These are phyloP conservation scores for Starmerella stigmatis DNA, from an alignment of 805 yeast species.

Conservation along the genomic window DNA sequence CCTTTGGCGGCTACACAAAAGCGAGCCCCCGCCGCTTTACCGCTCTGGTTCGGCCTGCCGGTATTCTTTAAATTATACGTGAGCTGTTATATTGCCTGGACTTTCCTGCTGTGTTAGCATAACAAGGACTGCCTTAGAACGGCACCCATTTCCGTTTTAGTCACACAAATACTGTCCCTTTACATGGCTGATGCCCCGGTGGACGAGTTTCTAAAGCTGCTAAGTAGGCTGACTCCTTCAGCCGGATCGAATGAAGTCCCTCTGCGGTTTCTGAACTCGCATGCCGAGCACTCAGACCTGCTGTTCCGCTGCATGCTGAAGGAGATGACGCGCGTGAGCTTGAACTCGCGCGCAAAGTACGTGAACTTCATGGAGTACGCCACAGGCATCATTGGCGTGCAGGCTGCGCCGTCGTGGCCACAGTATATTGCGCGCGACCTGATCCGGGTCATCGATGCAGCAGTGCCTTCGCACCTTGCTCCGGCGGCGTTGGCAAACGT, in stretches of 20 bases:
- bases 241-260: slow-evolving; percentile 25
- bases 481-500: slow-evolving; percentile 25
- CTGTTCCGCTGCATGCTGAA: slow-evolving; percentile 58
- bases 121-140: too few species aligned
- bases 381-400: slow-evolving; percentile 22
- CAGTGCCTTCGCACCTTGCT: slow-evolving; percentile 24
- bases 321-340: slow-evolving; percentile 36
- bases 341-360: slow-evolving; percentile 55
- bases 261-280: slow-evolving; percentile 24
- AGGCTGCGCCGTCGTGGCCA: slow-evolving; percentile 12
- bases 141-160: neutral
- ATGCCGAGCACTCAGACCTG: slow-evolving; percentile 54
- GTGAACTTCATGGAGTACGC: slow-evolving; percentile 62
- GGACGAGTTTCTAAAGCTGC: slow-evolving; percentile 60
- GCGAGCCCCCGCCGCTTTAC: too few species aligned
- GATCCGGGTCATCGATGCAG: slow-evolving; percentile 15
- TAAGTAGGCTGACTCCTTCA: slow-evolving; percentile 58
- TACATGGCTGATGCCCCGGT: slow-evolving; percentile 4
- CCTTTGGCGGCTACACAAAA: too few species aligned
- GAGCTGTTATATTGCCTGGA: too few species aligned
- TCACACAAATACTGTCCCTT: too few species aligned
- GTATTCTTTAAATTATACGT: too few species aligned
- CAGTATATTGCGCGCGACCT: slow-evolving; percentile 11
- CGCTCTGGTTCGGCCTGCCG: too few species aligned
- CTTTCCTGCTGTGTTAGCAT: too few species aligned